phyloP scores from a whole-genome alignment of 306 rosid genomes.

The Vicia villosa region DNA sequence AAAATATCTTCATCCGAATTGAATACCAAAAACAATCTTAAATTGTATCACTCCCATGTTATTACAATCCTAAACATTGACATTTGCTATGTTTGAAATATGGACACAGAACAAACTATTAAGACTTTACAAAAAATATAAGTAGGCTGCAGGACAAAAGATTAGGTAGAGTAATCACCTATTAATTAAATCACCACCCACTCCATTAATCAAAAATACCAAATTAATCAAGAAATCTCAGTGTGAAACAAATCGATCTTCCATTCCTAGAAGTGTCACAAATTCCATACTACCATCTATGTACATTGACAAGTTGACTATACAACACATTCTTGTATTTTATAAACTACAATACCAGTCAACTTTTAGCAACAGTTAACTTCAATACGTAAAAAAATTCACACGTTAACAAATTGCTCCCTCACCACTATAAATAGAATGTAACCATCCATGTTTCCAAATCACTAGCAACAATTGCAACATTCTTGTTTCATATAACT shows the following conservation, averaged over 20 bases:
- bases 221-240: constrained; percentile 19
- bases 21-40: neutral
- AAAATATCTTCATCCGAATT: neutral
- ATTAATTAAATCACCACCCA: constrained; percentile 40
- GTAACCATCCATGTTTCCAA: constrained; percentile 6
- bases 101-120: neutral
- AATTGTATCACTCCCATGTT: neutral
- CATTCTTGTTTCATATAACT: neutral
- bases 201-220: constrained; percentile 11
- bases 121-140: neutral
- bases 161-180: constrained; percentile 15
- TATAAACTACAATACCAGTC: neutral
- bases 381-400: neutral
- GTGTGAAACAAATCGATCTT: constrained; percentile 17
- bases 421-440: constrained; percentile 39
- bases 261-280: constrained; percentile 27
- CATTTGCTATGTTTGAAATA: neutral
- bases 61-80: neutral
- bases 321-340: neutral
- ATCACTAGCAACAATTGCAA: neutral
- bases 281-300: neutral
- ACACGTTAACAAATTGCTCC: neutral
- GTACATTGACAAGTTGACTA: constrained; percentile 32
- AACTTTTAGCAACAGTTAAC: constrained; percentile 9
- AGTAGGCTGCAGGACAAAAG: constrained; percentile 29